Conservation (phyloP, 140 eudicot genomes). For the Stevia rebaudiana region DNA sequence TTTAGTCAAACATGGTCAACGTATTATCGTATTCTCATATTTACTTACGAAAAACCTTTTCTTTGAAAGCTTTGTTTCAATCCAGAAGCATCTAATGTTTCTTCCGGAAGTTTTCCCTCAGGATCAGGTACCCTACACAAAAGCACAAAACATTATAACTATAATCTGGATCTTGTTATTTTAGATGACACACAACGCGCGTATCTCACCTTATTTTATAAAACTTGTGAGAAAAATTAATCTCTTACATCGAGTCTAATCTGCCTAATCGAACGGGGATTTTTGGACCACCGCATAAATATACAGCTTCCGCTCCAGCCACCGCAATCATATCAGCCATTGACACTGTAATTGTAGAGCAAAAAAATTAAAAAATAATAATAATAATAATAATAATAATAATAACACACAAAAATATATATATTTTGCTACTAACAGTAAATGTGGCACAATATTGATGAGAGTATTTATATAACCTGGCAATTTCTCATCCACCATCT, state of each 20-base stretch:
- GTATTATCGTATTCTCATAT: slow-evolving; percentile 7
- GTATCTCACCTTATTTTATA: slow-evolving; percentile 27
- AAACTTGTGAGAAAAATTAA: slow-evolving; percentile 11
- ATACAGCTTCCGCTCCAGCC: slow-evolving; percentile 93
- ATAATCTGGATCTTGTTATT: slow-evolving; percentile 4
- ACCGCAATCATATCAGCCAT: slow-evolving; percentile 88
- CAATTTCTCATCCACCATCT: slow-evolving; percentile 43
- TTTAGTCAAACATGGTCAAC: slow-evolving; percentile 19
- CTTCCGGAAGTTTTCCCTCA: slow-evolving; percentile 88
- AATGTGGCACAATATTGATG: background rate
- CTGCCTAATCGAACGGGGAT: slow-evolving; percentile 79
- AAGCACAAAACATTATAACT: slow-evolving; percentile 8
- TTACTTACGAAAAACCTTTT: slow-evolving; percentile 94
- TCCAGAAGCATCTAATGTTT: slow-evolving; percentile 63
- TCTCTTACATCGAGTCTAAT: slow-evolving; percentile 71
- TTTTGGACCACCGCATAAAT: slow-evolving; percentile 82
- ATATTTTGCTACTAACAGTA: slow-evolving; percentile 9
- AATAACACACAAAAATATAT: slow-evolving; percentile 12
- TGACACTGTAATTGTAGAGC: slow-evolving; percentile 39
- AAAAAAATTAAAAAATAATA: too few relatives aligned
- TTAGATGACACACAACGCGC: slow-evolving; percentile 4
- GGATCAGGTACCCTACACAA: slow-evolving; percentile 75
- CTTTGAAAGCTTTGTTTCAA: slow-evolving; percentile 58
- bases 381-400: too few relatives aligned
- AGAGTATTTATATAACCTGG: slow-evolving; percentile 42